Base-by-base conservation (phyloP, 495 filamentous ascomycete genomes). In the Talaromyces nanjingensis region DNA sequence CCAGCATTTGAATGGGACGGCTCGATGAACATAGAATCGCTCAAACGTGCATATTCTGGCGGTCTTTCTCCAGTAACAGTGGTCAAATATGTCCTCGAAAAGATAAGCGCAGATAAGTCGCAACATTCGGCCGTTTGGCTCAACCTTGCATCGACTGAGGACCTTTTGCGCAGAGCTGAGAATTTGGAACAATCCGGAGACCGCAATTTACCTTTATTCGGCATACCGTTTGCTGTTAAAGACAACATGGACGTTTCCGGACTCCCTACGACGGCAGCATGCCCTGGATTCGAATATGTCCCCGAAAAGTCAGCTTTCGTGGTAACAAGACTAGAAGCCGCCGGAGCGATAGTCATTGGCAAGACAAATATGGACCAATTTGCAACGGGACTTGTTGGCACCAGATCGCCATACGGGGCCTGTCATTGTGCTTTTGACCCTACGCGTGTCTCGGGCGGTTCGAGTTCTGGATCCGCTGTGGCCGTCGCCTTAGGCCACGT, bases 311-410 rank as follows among this genome's bases (percentile, higher is more conserved):
- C 45, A 29, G 61, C 61, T 12, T 37, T 24, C 16, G 91, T 96
- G 37, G 85, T 96, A 25, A 69, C 81, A 56, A 79, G 79, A 70
- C 80, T 96, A 55, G 81, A 84, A 66, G 70, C 79, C 59, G 80
- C 85, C 22, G 91, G 91, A 37, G 87, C 86, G 7, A 72, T 81
- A 20, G 71, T 96, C 6, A 79, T 84, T 20, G 89, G 89, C 8
- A 97, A 96, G 73, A 91, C 91, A 0, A 96, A 96, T 73, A 81
- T 98, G 68, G 94, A 98, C 79, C 93, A 97, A 71, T 98, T 98
- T 75, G 94, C 94, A 31, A 98, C 98, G 92, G 94, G 94, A 14
- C 61, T 63, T 56, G 25, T 56, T 5, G 61, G 61, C n/a, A 54
- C 47, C 33, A 53, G 61, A 33, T 63, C 61, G 9, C 85, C 85